These are phyloP conservation scores for Leucocoprinus leucothites DNA, from an alignment of 768 basidiomycete genomes.

Conservation along the genomic window DNA sequence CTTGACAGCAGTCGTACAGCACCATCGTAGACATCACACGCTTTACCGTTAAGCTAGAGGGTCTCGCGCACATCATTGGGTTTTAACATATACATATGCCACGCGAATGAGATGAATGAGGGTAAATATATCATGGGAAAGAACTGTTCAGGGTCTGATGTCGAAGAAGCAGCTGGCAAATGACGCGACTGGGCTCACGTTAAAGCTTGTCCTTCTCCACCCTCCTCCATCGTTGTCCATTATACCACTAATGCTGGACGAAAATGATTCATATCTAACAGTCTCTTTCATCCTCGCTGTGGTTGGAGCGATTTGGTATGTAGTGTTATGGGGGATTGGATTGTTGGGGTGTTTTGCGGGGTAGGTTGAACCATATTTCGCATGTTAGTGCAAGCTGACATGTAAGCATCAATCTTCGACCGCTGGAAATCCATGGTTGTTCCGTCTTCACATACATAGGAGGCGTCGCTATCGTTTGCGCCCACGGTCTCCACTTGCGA, in stretches of 20 bases:
- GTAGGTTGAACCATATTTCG: conserved; percentile 41
- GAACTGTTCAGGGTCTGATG: neutral
- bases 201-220: neutral
- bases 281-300: conserved; percentile 22
- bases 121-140: neutral
- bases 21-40: conserved; percentile 27
- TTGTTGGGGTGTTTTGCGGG: conserved; percentile 66
- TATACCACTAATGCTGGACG: conserved; percentile 22
- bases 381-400: neutral
- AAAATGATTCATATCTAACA: conserved; percentile 7
- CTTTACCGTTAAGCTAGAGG: conserved; percentile 34
- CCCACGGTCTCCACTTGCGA: conserved; percentile 57
- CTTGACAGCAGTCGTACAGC: neutral
- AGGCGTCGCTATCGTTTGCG: conserved; percentile 72
- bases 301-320: conserved; percentile 59
- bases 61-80: conserved; percentile 5
- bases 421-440: neutral
- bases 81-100: neutral
- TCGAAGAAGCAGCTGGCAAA: neutral
- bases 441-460: conserved; percentile 33
- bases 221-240: neutral
- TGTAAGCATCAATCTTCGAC: conserved; percentile 1
- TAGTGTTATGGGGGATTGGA: conserved; percentile 59
- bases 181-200: neutral
- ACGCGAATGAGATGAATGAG: neutral